Base-by-base conservation (phyloP, 1,284 basidiomycete genomes). In the Phylloboletellus chloephorus region DNA sequence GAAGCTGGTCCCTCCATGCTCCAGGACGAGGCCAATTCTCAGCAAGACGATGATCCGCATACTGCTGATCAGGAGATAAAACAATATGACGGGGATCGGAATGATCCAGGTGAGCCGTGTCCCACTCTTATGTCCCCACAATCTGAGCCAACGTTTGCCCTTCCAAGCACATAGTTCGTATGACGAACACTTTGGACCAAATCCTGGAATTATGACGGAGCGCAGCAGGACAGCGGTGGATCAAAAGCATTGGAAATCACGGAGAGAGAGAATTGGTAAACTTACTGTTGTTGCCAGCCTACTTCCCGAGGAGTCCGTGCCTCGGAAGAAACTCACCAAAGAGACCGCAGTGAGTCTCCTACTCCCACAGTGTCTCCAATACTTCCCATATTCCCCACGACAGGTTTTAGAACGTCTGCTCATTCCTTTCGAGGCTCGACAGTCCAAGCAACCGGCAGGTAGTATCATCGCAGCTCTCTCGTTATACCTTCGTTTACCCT, bases 341-440 rank as follows among this genome's bases (percentile, higher is more conserved):
- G 49, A 31, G 50, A 59, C 48, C 52, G 59, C 50, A 56, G 67
- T 57, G 22, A 28, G 54, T 57, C 26, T 22, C 21, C 15, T 20
- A 31, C 25, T 41, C 17, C 17, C 2, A 21, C 2, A 15, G 29
- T 8, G 13, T 40, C 17, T 23, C 5, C 11, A 7, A 15, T 17
- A 10, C 3, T 23, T 34, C 3, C 3, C 15, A 29, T 23, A 16
- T 12, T 33, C 1, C 16, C 37, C 2, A 19, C 16, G 9, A 28
- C 43, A 89, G 86, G 71, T 88, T 37, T 57, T 76, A 7, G 78
- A 82, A 25, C 73, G 75, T 43, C 58, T 91, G 9, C 67, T 72
- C 23, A 58, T 65, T 7, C 71, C 79, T 0, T 79, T 88, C 47
- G 61, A 69, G 39, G 54, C 66, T 24, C 71, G 68, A 32, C 80